These are phyloP conservation scores for Penstemon davidsonii DNA, from an alignment of 257 asterid genomes.

Conservation along the genomic window DNA sequence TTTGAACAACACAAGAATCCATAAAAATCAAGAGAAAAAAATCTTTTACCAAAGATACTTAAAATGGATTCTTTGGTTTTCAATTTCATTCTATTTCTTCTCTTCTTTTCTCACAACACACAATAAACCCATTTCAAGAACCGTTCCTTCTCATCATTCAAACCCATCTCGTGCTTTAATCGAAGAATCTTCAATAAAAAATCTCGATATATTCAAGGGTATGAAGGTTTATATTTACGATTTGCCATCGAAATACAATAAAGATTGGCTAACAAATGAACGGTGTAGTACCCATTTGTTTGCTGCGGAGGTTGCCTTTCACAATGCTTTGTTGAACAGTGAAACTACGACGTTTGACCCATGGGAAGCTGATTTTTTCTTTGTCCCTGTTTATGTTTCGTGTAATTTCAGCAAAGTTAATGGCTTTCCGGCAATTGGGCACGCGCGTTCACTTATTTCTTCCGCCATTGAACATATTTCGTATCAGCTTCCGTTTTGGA, in stretches of 20 bases:
- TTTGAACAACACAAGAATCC: constrained; percentile 34
- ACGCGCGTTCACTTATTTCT: constrained; percentile 67
- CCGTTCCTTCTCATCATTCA: constrained; percentile 39
- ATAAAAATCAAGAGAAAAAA: constrained; percentile 32
- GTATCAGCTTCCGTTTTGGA: constrained; percentile 68
- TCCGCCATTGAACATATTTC: constrained; percentile 57
- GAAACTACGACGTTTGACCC: constrained; percentile 62
- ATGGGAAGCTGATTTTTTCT: constrained; percentile 77
- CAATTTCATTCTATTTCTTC: constrained; percentile 55
- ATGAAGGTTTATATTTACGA: constrained; percentile 68
- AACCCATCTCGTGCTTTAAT: constrained; percentile 66
- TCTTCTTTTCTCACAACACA: constrained; percentile 58
- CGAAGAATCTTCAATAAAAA: constrained; percentile 36
- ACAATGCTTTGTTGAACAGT: constrained; percentile 50
- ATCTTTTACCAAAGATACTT: constrained; percentile 46
- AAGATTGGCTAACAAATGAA: constrained; percentile 60
- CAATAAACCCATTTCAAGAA: constrained; percentile 42
- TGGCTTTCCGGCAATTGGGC: constrained; percentile 93
- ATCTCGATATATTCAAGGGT: constrained; percentile 30
- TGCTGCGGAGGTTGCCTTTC: constrained; percentile 91
- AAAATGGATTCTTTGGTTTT: constrained; percentile 75
- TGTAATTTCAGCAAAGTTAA: constrained; percentile 86
- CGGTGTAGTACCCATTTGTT: constrained; percentile 76
- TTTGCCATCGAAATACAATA: constrained; percentile 65
- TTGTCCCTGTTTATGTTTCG: constrained; percentile 85